Conservation (phyloP, 495 filamentous ascomycete species). For the Gamarada debralockiae region DNA sequence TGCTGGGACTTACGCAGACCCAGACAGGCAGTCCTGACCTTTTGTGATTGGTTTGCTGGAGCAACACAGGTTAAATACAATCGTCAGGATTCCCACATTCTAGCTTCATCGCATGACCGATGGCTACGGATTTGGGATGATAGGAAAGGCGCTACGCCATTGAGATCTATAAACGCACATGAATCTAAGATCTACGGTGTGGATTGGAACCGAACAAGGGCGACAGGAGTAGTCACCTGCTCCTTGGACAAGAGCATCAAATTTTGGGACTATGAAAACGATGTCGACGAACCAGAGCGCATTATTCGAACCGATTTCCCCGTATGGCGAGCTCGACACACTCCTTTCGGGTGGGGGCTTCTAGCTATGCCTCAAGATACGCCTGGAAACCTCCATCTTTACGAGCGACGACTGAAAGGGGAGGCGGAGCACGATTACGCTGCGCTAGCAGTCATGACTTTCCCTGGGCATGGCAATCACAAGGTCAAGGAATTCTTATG, state of each 20-base stretch:
- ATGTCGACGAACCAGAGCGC: conserved; percentile 62
- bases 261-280: conserved; percentile 79
- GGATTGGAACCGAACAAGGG: conserved; percentile 82
- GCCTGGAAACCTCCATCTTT: conserved; percentile 80
- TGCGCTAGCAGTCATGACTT: conserved; percentile 35
- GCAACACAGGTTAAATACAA: conserved; percentile 97
- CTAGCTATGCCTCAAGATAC: conserved; percentile 90
- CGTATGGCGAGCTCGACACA: conserved; percentile 90
- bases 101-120: conserved; percentile 88
- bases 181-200: conserved; percentile 95
- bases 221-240: conserved; percentile 75
- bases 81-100: conserved; percentile 74
- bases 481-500: conserved; percentile 94
- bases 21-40: conserved; percentile 69
- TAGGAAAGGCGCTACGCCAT: conserved; percentile 70
- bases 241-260: conserved; percentile 91
- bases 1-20: conserved; percentile 87
- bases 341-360: conserved; percentile 83
- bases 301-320: conserved; percentile 80
- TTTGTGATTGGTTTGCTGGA: conserved; percentile 92
- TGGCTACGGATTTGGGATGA: conserved; percentile 90
- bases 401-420: conserved; percentile 44
- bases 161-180: conserved; percentile 83
- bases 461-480: conserved; percentile 73
- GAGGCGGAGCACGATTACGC: conserved; percentile 17